These are phyloP conservation scores for Boletus smithii DNA, from an alignment of 1,284 basidiomycete species.

Conservation along the genomic window DNA sequence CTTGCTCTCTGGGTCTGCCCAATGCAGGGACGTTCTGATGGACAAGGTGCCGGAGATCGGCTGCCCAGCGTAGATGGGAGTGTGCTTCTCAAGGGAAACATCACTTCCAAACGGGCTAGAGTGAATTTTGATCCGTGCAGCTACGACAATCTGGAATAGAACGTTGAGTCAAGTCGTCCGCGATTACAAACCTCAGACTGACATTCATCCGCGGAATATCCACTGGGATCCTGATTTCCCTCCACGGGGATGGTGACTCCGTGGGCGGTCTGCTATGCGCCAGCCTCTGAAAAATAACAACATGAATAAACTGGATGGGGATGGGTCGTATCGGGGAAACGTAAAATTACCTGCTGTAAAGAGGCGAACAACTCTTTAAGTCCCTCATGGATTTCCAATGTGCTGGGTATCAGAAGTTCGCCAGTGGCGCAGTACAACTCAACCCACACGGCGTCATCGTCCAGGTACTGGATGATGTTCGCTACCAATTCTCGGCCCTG, in stretches of 20 bases:
- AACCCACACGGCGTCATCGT: constrained; percentile 62
- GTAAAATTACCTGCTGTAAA: constrained; percentile 40
- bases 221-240: constrained; percentile 72
- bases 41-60: constrained; percentile 63
- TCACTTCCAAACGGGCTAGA: constrained; percentile 32
- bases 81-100: constrained; percentile 26
- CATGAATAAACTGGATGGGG: background rate
- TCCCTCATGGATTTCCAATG: constrained; percentile 36
- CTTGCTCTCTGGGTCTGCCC: constrained; percentile 52
- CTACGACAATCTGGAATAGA: constrained; percentile 58
- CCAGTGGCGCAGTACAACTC: constrained; percentile 65
- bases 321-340: background rate
- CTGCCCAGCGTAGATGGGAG: constrained; percentile 72
- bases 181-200: constrained; percentile 28
- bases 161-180: constrained; percentile 1
- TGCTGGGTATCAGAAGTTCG: constrained; percentile 55
- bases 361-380: constrained; percentile 37
- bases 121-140: constrained; percentile 56
- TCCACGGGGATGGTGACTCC: constrained; percentile 43
- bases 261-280: constrained; percentile 13
- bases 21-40: constrained; percentile 70
- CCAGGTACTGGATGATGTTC: constrained; percentile 55
- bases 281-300: constrained; percentile 22
- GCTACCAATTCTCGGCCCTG: constrained; percentile 40
- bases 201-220: constrained; percentile 80